A percentile compares a stretch with the other conserved stretches of the same genome.
phyloP scores from a whole-genome alignment of 2,329 filamentous ascomycete species.

The Emmonsia crescens region DNA sequence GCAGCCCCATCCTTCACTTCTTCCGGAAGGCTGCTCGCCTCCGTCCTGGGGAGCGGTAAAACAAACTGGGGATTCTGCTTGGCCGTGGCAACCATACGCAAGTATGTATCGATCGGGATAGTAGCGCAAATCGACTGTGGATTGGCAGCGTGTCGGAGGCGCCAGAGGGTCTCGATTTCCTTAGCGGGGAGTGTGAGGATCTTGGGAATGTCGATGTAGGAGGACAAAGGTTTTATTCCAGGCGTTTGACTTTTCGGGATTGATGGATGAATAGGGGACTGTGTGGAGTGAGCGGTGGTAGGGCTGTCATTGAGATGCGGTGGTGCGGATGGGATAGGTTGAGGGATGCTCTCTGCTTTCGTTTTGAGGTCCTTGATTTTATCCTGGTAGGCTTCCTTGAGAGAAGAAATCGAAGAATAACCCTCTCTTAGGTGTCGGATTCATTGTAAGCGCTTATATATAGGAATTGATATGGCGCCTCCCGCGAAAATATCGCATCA shows the following conservation, averaged over 20 bases:
- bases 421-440: slow-evolving; percentile 45
- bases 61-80: slow-evolving; percentile 77
- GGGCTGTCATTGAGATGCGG: slow-evolving; percentile 6
- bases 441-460: neutral
- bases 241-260: slow-evolving; percentile 26
- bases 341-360: slow-evolving; percentile 34
- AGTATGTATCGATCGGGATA: slow-evolving; percentile 64
- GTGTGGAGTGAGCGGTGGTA: slow-evolving; percentile 24
- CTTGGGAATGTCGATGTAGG: slow-evolving; percentile 72
- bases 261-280: slow-evolving; percentile 14
- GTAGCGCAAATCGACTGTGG: slow-evolving; percentile 70
- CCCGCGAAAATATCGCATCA: neutral
- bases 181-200: slow-evolving; percentile 59
- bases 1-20: slow-evolving; percentile 18
- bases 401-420: slow-evolving; percentile 44
- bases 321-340: slow-evolving; percentile 6
- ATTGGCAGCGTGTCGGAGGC: slow-evolving; percentile 67
- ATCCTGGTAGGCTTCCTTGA: slow-evolving; percentile 74
- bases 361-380: slow-evolving; percentile 62
- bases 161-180: slow-evolving; percentile 84
- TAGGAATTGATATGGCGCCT: neutral
- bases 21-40: slow-evolving; percentile 9
- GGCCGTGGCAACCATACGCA: slow-evolving; percentile 59
- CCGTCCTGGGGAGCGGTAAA: slow-evolving; percentile 58
- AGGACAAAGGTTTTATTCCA: slow-evolving; percentile 53